Evolutionary conservation across 2,329 filamentous ascomycete genomes (phyloP).

Genomic region (Calonectria hongkongensis): DNA sequence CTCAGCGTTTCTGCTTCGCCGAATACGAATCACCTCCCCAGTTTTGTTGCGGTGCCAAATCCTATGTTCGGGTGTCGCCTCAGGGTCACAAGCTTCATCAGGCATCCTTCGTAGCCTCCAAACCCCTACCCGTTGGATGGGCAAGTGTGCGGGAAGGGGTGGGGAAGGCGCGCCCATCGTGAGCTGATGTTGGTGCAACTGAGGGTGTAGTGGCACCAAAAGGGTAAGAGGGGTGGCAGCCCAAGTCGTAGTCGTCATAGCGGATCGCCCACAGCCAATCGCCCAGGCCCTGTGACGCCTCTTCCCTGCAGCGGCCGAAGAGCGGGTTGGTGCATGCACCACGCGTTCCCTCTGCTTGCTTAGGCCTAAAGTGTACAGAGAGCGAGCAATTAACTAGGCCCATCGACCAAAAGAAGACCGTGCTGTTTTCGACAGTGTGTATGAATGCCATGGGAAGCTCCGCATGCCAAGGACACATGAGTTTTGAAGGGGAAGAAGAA

Average conservation of each 20-base stretch:
- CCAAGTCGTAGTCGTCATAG: constrained; percentile 51
- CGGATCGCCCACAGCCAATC: constrained; percentile 46
- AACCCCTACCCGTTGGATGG: neutral
- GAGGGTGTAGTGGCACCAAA: constrained; percentile 14
- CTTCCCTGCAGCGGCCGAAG: constrained; percentile 42
- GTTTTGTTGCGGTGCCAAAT: neutral
- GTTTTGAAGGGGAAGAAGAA: no score
- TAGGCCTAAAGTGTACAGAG: no score
- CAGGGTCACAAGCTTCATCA: constrained; percentile 12
- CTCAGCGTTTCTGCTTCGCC: neutral
- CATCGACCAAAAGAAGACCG: neutral
- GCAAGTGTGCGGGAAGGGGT: constrained; percentile 20
- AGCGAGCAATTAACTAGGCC: no score
- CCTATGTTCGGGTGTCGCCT: neutral
- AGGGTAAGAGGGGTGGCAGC: constrained; percentile 3
- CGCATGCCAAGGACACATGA: neutral
- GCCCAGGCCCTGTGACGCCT: constrained; percentile 36
- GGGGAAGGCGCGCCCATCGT: constrained; percentile 30
- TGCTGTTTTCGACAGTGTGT: neutral
- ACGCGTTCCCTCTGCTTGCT: constrained; percentile 42
- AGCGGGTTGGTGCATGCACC: constrained; percentile 47
- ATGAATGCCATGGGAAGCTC: neutral
- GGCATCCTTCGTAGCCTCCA: neutral
- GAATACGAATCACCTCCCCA: neutral
- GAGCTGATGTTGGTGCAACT: constrained; percentile 41